A percentile compares a stretch with the other conserved stretches of the same genome.
Conservation (phyloP, 257 asterid genomes). For the Rehmannia glutinosa region DNA sequence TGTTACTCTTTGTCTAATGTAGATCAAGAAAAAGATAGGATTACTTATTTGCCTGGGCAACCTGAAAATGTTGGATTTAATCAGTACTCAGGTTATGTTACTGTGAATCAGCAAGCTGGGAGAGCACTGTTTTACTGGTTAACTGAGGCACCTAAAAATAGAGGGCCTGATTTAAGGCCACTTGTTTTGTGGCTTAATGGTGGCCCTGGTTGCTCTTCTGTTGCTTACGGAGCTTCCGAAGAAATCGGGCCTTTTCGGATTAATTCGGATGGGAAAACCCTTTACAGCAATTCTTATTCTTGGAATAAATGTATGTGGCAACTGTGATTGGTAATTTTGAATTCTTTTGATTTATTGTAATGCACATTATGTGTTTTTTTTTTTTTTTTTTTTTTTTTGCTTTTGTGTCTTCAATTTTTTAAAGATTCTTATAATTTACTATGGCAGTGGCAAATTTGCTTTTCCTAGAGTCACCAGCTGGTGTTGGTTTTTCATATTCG, state of each 20-base stretch:
- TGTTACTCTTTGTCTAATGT: constrained; percentile 37
- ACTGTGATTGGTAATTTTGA: constrained; percentile 3
- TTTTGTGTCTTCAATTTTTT: too few species aligned
- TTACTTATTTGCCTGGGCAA: constrained; percentile 78
- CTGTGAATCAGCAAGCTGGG: constrained; percentile 69
- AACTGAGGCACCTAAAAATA: constrained; percentile 57
- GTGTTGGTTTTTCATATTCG: constrained; percentile 95
- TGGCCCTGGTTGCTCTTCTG: constrained; percentile 98
- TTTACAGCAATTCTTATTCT: constrained; percentile 70
- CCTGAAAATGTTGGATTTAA: constrained; percentile 62
- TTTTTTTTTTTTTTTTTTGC: background rate
- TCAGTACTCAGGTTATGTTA: constrained; percentile 85
- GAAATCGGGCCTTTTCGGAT: constrained; percentile 94
- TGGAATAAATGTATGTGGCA: constrained; percentile 84
- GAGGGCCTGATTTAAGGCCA: constrained; percentile 71
- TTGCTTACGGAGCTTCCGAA: constrained; percentile 94
- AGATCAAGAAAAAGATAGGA: constrained; percentile 79
- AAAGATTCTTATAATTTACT: constrained; percentile 16
- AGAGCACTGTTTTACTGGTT: constrained; percentile 95
- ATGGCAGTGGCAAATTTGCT: constrained; percentile 93
- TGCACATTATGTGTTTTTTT: background rate
- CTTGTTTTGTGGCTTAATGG: constrained; percentile 97
- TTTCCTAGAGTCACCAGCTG: constrained; percentile 95
- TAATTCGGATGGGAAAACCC: constrained; percentile 79
- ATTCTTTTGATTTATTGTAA: background rate